Evolutionary conservation across 345 rosid genomes (phyloP), one percentile per base, ranked within the genome.

Genomic region (Corchorus olitorius): DNA sequence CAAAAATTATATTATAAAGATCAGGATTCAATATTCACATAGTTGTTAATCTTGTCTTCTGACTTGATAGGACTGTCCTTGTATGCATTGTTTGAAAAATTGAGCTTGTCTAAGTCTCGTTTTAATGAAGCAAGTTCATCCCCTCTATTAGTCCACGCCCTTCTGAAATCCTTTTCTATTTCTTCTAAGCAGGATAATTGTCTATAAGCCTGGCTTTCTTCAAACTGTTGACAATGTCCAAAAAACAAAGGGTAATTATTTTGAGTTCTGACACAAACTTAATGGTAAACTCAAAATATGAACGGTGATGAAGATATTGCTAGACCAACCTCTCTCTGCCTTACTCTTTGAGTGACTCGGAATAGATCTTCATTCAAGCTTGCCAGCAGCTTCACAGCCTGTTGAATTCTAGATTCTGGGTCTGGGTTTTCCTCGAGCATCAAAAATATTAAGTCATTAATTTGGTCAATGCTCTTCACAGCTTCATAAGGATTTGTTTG

Each of bases 21-120:
- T 27, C 27, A 27, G 27, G 5, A 70, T 70, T 39, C 43, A 39
- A 27, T 39, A 8, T 61, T 48, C 59, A 72, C 75, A 39, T 72
- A 64, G 75, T n/a, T 19, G 54, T 72, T 6, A 12, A 72, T 72
- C 63, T 20, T 13, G 17, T 19, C 75, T 17, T 55, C 50, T 53
- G 75, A 34, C 15, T 5, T 55, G 63, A 72, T 55, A 34, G 50
- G 15, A 35, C 48, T 72, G 33, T 55, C 35, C 63, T 72, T 37
- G 6, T 55, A 72, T 19, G 75, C 75, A 53, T 41, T 35, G 48
- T 72, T 72, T 37, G 64, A 64, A 55, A 72, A 72, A 39, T 35
- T 72, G 8, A 72, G 61, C 46, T 55, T 72, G 3, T 55, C 75
- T 35, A 53, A 34, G 8, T 72, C 48, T 72, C 75, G 50, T 55